A percentile compares a stretch with the other conserved stretches of the same genome.
phyloP scores from a whole-genome alignment of 2,329 filamentous ascomycete genomes.

The Bipolaris victoriae region DNA sequence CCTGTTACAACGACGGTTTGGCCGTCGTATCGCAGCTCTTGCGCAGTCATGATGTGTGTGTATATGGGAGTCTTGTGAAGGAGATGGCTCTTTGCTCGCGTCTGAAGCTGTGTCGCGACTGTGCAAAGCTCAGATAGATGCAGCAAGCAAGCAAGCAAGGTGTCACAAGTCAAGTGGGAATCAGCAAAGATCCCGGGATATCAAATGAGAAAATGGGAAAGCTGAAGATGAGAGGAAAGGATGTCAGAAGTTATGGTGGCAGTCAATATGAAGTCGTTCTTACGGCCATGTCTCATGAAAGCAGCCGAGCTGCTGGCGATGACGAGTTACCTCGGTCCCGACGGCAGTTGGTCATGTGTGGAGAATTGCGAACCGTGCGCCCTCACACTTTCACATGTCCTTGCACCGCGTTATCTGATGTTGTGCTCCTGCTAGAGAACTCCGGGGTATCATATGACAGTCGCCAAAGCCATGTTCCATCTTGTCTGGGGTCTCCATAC shows the following conservation, averaged over 20 bases:
- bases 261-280: slow-evolving; percentile 11
- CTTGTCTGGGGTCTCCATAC: background rate
- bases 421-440: background rate
- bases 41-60: slow-evolving; percentile 42
- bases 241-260: slow-evolving; percentile 6
- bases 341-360: slow-evolving; percentile 22
- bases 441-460: slow-evolving; percentile 10
- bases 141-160: slow-evolving; percentile 8
- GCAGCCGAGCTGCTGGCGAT: slow-evolving; percentile 17
- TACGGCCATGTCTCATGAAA: slow-evolving; percentile 20
- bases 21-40: slow-evolving; percentile 77
- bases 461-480: background rate
- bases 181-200: slow-evolving; percentile 25
- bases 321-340: slow-evolving; percentile 21
- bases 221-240: slow-evolving; percentile 10
- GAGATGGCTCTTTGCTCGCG: slow-evolving; percentile 11
- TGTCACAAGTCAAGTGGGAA: slow-evolving; percentile 16
- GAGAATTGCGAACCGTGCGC: slow-evolving; percentile 14
- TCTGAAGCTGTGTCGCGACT: slow-evolving; percentile 7
- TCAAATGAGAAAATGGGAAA: slow-evolving; percentile 4
- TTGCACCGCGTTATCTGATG: background rate
- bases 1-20: slow-evolving; percentile 90
- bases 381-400: slow-evolving; percentile 15
- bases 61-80: background rate
- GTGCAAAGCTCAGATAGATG: slow-evolving; percentile 11